phyloP scores from a whole-genome alignment of 176 grass and related monocot genomes.

The Zizania latifolia region DNA sequence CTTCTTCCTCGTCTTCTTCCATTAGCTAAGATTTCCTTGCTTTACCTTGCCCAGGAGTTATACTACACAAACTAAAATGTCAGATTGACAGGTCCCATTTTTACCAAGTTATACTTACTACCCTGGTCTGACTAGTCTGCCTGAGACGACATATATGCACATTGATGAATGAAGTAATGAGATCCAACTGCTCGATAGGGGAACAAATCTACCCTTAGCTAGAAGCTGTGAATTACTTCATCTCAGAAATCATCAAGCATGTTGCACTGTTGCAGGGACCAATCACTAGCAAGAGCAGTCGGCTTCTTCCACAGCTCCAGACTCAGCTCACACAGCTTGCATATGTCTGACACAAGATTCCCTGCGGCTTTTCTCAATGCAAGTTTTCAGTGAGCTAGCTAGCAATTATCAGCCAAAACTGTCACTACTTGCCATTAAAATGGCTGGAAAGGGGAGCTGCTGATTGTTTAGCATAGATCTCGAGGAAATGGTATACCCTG shows the following conservation, averaged over 20 bases:
- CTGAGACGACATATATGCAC: background rate
- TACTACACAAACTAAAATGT: background rate
- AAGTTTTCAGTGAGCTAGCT: conserved; percentile 21
- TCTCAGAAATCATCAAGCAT: conserved; percentile 35
- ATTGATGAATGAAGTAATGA: conserved; percentile 27
- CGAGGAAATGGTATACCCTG: conserved; percentile 19
- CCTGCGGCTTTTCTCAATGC: conserved; percentile 19
- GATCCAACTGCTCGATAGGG: conserved; percentile 28
- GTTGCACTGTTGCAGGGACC: conserved; percentile 32
- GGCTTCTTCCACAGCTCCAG: conserved; percentile 20
- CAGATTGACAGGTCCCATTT: background rate
- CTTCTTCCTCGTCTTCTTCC: background rate
- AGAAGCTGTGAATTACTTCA: conserved; percentile 27
- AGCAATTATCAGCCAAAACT: conserved; percentile 23
- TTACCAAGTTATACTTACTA: conserved; percentile 48
- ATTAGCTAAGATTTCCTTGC: background rate
- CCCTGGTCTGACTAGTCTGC: background rate
- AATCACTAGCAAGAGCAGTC: conserved; percentile 37
- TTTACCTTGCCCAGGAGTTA: background rate
- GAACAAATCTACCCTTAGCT: conserved; percentile 35
- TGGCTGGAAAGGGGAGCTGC: conserved; percentile 28
- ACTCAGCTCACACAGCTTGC: background rate
- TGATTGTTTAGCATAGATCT: conserved; percentile 39
- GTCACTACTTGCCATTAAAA: background rate
- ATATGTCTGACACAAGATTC: conserved; percentile 42